A percentile compares a stretch with the other conserved stretches of the same genome.
Conservation (phyloP, 2,329 filamentous ascomycete genomes). For the Exophiala alcalophila region DNA sequence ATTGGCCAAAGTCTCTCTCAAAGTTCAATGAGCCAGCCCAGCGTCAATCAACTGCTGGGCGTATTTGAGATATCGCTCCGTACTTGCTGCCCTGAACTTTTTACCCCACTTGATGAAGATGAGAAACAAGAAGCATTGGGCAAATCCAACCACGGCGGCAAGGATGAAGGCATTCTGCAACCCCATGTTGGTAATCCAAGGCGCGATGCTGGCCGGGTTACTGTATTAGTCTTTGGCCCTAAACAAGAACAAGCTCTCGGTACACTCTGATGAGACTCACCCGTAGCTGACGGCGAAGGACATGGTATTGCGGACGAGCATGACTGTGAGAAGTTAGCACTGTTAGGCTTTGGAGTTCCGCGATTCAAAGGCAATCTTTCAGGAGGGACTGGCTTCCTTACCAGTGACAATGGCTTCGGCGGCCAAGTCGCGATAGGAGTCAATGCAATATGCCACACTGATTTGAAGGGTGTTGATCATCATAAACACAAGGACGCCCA, state of each 20-base stretch:
- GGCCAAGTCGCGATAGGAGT: conserved; percentile 48
- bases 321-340: too few relatives aligned
- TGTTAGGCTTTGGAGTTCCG: too few relatives aligned
- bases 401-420: conserved; percentile 52
- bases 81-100: too few relatives aligned
- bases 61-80: too few relatives aligned
- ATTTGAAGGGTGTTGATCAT: conserved; percentile 46
- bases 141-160: conserved; percentile 41
- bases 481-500: conserved; percentile 46
- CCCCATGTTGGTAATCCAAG: conserved; percentile 43
- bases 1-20: too few relatives aligned
- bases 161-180: conserved; percentile 46
- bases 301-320: conserved; percentile 51
- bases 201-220: conserved; percentile 52
- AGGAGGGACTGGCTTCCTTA: too few relatives aligned
- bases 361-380: too few relatives aligned
- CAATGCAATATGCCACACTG: conserved; percentile 48
- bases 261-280: background rate
- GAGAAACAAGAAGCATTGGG: conserved; percentile 43
- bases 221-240: too few relatives aligned
- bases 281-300: conserved; percentile 50
- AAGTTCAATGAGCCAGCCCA: too few relatives aligned
- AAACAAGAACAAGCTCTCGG: conserved; percentile 35
- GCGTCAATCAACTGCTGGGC: too few relatives aligned
- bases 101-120: conserved; percentile 51